Percentiles rank a stretch among this genome's conserved stretches.
phyloP scores from a whole-genome alignment of 1,139 yeast genomes.

The Yamadazyma mexicana region DNA sequence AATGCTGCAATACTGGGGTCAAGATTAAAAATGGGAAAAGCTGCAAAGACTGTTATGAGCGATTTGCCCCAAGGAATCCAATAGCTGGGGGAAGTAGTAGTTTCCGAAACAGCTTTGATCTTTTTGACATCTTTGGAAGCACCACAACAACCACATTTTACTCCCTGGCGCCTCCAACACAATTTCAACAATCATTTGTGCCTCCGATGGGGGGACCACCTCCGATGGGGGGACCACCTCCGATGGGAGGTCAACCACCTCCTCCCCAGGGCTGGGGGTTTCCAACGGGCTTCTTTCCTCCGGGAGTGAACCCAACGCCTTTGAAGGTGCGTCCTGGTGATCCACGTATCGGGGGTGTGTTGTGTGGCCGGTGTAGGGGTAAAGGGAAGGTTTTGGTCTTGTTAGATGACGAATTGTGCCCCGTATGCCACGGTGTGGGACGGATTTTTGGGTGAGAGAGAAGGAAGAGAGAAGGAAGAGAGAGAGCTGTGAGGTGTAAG shows the following conservation, averaged over 20 bases:
- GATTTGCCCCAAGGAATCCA: conserved; percentile 51
- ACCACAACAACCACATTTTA: conserved; percentile 16
- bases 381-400: conserved; percentile 55
- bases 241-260: too few relatives aligned
- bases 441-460: conserved; percentile 27
- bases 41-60: conserved; percentile 73
- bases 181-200: too few relatives aligned
- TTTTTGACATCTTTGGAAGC: conserved; percentile 14
- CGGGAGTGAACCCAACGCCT: conserved; percentile 22
- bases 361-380: conserved; percentile 82
- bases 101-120: conserved; percentile 11
- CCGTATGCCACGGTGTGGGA: conserved; percentile 69
- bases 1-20: conserved; percentile 76
- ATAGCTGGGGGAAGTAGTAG: conserved; percentile 2
- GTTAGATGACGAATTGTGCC: conserved; percentile 57
- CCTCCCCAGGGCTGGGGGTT: conserved; percentile 6
- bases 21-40: conserved; percentile 62
- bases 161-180: conserved; percentile 10
- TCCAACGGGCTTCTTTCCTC: conserved; percentile 7
- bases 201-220: conserved; percentile 5
- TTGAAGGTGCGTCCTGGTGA: conserved; percentile 73
- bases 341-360: conserved; percentile 75
- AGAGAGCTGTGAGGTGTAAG: too few relatives aligned
- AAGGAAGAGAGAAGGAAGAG: neutral
- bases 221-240: conserved; percentile 6